Percentiles rank a stretch among this genome's conserved stretches.
Conservation (phyloP, 2,329 filamentous ascomycete genomes). For the Ceratocystis diversiconidia region DNA sequence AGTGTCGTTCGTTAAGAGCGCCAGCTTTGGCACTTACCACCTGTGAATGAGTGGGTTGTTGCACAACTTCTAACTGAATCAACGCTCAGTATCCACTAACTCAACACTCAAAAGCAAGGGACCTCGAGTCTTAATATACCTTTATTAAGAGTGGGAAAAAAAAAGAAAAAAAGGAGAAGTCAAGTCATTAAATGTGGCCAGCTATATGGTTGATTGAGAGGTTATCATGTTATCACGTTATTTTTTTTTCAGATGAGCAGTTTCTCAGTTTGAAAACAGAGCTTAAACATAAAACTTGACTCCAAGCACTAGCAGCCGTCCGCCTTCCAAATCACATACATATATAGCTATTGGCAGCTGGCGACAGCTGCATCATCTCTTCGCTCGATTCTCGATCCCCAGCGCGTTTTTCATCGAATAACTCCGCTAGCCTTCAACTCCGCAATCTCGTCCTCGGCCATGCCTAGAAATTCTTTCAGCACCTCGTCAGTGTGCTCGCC, state of each 20-base stretch:
- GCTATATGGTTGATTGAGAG: neutral
- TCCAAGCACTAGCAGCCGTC: too few relatives aligned
- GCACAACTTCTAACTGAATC: neutral
- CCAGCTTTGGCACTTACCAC: constrained; percentile 6
- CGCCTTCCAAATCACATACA: neutral
- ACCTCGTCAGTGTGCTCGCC: constrained; percentile 80
- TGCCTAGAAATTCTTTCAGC: constrained; percentile 46
- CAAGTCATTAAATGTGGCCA: too few relatives aligned
- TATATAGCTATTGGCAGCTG: neutral
- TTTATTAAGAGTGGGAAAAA: neutral
- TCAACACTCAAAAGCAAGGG: neutral
- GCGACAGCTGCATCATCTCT: too few relatives aligned
- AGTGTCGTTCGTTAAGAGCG: constrained; percentile 17
- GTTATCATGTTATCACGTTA: neutral
- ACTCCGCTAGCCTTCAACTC: constrained; percentile 52
- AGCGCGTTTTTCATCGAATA: constrained; percentile 31
- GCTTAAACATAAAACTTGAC: too few relatives aligned
- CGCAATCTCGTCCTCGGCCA: constrained; percentile 44
- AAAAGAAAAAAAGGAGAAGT: neutral
- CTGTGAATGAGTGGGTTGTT: neutral
- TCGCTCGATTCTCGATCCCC: neutral
- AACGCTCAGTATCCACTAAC: neutral
- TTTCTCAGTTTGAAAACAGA: neutral
- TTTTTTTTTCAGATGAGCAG: neutral
- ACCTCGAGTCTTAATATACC: too few relatives aligned